Evolutionary conservation across 306 rosid species (phyloP), one percentile per base, ranked within the genome.

Genomic region (Geum urbanum): DNA sequence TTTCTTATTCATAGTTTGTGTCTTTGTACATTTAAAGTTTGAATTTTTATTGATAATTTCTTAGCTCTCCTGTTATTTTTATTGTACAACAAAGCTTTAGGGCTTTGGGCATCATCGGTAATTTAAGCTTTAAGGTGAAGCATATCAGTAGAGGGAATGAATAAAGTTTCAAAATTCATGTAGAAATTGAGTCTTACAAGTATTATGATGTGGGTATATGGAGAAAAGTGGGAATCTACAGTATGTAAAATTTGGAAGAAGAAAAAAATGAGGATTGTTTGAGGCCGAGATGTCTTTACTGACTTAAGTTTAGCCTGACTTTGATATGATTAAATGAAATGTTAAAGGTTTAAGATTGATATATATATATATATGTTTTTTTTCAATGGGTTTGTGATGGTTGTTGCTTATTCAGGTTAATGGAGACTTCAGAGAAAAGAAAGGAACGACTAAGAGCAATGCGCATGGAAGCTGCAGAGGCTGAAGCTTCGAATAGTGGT

Each of bases 361-460:
- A 1, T 1, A 41, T 41, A 22, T 39, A 5, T 52, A 5, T 7
- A 58, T 32, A n/a, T 66, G 13, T 40, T 55, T 68, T 20, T 8
- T 41, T 67, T 15, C 3, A 24, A 50, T 50, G 60, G 32, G 9
- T 67, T 67, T 67, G 50, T 6, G 24, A 9, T 8, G 6, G 2
- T 32, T 2, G 15, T 15, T 67, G 5, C 5, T 11, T 49, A 12
- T 68, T 64, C 59, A 82, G 86, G 71, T 60, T 78, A 71, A 90
- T 92, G 97, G 95, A 90, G 97, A 88, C 69, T 87, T 60, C 91
- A 37, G 95, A 89, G 85, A 86, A 87, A 70, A 80, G 97, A 78
- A 90, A 76, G 77, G 92, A 89, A 72, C 76, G 97, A 47, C 63
- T 94, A 39, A 85, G 66, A 87, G 88, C 90, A 77, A 86, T 90